These are phyloP conservation scores for Tuber microsphaerosporum DNA, from an alignment of 495 filamentous ascomycete species.

Conservation along the genomic window DNA sequence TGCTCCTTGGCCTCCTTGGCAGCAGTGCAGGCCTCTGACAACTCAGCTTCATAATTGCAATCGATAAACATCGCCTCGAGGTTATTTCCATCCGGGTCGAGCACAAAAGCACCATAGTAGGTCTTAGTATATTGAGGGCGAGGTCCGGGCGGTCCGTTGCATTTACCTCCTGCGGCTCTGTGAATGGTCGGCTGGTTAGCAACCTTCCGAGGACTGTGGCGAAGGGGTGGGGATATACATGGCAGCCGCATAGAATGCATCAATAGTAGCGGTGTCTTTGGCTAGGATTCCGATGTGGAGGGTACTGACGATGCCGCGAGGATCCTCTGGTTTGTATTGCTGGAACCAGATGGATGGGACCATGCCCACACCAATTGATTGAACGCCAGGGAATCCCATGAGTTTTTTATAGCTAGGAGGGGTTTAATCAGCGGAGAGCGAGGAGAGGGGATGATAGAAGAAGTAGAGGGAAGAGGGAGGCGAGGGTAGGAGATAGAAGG, in stretches of 20 bases:
- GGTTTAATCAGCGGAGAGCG: not conserved
- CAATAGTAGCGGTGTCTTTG: not conserved
- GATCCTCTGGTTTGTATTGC: not conserved
- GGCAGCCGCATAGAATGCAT: constrained; percentile 12
- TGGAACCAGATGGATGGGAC: not conserved
- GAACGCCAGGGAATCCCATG: not conserved
- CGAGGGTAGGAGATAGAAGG: not conserved
- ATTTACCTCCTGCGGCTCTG: constrained; percentile 8
- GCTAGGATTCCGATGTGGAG: constrained; percentile 9
- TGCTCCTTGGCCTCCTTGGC: not conserved
- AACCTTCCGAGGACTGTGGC: not conserved
- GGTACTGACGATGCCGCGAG: not conserved
- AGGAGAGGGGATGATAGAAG: not conserved
- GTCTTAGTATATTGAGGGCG: constrained; percentile 5
- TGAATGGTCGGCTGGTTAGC: not conserved
- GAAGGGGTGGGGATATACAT: not conserved
- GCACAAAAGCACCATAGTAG: constrained; percentile 16
- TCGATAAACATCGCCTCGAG: constrained; percentile 6
- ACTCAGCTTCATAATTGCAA: not conserved
- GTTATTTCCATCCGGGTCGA: constrained; percentile 13
- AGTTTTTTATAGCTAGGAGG: not conserved
- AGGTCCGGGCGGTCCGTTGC: constrained; percentile 16
- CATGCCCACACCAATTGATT: not conserved
- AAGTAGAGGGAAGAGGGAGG: not conserved
- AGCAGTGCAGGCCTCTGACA: not conserved